Evolutionary conservation across 1,139 yeast genomes (phyloP).

Genomic region (Kluyveromyces sp.): DNA sequence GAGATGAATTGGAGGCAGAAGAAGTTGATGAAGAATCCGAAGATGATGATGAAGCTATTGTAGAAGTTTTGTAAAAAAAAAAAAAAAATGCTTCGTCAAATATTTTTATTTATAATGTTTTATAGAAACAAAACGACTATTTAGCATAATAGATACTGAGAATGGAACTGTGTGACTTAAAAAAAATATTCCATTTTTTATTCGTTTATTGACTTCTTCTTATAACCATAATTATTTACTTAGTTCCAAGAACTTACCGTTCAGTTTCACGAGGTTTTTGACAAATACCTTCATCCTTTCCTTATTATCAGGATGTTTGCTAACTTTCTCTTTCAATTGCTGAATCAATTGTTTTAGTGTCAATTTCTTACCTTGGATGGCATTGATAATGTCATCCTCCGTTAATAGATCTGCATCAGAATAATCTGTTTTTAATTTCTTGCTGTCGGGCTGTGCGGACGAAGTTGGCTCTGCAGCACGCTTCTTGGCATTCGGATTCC

Average conservation of each 20-base stretch:
- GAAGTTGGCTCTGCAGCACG: constrained; percentile 26
- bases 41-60: constrained; percentile 26
- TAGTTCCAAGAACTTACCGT: constrained; percentile 57
- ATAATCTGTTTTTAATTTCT: constrained; percentile 15
- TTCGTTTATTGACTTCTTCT: background rate
- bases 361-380: constrained; percentile 55
- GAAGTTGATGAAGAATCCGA: constrained; percentile 18
- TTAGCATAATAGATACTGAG: background rate
- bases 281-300: constrained; percentile 59
- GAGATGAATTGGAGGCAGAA: constrained; percentile 17
- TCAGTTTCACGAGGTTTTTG: constrained; percentile 59
- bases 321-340: constrained; percentile 54
- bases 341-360: constrained; percentile 60
- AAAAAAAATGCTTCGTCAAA: background rate
- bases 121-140: background rate
- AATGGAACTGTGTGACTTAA: background rate
- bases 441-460: constrained; percentile 20
- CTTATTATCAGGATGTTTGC: constrained; percentile 63
- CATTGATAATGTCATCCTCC: constrained; percentile 60
- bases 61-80: constrained; percentile 26
- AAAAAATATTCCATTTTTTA: background rate
- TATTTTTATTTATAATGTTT: background rate
- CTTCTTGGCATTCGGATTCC: constrained; percentile 66
- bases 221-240: constrained; percentile 33
- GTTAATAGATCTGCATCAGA: constrained; percentile 37